These are phyloP conservation scores for Nemania bipapillata DNA, from an alignment of 2,329 filamentous ascomycete genomes.

Conservation along the genomic window DNA sequence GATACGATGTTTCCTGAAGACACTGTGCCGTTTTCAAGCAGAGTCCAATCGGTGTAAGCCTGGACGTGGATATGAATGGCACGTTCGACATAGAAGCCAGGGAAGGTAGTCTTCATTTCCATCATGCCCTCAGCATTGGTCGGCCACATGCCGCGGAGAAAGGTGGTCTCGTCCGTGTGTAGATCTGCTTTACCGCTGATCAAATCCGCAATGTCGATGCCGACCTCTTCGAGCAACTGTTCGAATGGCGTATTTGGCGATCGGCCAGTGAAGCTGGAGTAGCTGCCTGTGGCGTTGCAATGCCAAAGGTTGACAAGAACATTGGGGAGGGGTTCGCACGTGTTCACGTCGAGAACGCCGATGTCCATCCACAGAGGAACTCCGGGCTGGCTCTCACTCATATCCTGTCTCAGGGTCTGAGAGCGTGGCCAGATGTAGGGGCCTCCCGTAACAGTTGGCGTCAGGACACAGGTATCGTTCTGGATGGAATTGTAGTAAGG, in stretches of 20 bases:
- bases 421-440: constrained; percentile 44
- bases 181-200: constrained; percentile 36
- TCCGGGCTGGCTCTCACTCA: constrained; percentile 7
- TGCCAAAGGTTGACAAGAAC: constrained; percentile 53
- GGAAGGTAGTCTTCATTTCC: constrained; percentile 45
- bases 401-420: constrained; percentile 42
- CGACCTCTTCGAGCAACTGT: constrained; percentile 47
- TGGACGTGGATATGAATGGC: constrained; percentile 43
- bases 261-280: constrained; percentile 48
- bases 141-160: constrained; percentile 48
- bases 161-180: constrained; percentile 49
- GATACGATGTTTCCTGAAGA: constrained; percentile 35
- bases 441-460: constrained; percentile 31
- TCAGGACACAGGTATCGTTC: constrained; percentile 42
- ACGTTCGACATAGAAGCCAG: constrained; percentile 44
- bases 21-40: constrained; percentile 39
- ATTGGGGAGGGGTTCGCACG: constrained; percentile 48
- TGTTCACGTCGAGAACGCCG: constrained; percentile 50
- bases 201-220: constrained; percentile 44
- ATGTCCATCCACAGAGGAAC: constrained; percentile 51
- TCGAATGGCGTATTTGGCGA: constrained; percentile 49
- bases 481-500: constrained; percentile 40
- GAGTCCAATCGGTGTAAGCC: constrained; percentile 37
- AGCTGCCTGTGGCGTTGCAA: constrained; percentile 50
- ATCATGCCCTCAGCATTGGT: constrained; percentile 45